Percentiles rank a stretch among this genome's conserved stretches.
Conservation (phyloP, 1,284 basidiomycete species). For the Sporisorium exsertum region DNA sequence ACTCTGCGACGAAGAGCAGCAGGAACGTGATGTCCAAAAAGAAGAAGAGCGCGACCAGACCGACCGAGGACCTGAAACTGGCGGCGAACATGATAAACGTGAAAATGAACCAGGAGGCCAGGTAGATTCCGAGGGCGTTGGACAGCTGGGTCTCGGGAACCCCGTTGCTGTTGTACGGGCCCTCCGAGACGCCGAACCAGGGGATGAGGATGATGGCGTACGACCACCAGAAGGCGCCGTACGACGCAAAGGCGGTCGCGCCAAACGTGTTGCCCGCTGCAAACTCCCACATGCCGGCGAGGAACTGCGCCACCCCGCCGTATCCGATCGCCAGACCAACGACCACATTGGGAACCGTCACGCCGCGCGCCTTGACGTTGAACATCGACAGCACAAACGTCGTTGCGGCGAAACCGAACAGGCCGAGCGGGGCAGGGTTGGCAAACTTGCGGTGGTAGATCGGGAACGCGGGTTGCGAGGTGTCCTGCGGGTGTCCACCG, state of each 20-base stretch:
- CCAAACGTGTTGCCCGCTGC: constrained; percentile 77
- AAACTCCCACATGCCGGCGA: constrained; percentile 76
- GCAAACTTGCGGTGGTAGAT: constrained; percentile 70
- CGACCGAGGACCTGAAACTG: constrained; percentile 58
- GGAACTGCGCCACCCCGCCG: constrained; percentile 81
- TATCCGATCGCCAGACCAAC: constrained; percentile 62
- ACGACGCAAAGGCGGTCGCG: constrained; percentile 73
- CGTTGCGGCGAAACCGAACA: constrained; percentile 70
- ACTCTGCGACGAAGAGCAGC: constrained; percentile 65
- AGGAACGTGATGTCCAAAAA: constrained; percentile 76
- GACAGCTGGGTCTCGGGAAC: constrained; percentile 45
- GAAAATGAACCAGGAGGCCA: constrained; percentile 66
- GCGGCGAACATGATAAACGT: constrained; percentile 59
- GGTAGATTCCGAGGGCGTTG: constrained; percentile 55
- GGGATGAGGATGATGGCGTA: constrained; percentile 64
- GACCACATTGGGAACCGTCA: constrained; percentile 57
- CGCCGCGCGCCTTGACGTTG: constrained; percentile 64
- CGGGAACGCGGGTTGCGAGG: constrained; percentile 69
- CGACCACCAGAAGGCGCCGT: constrained; percentile 65
- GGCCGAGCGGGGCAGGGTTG: constrained; percentile 74
- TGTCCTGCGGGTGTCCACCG: constrained; percentile 71
- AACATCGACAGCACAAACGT: constrained; percentile 73
- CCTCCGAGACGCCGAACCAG: constrained; percentile 54
- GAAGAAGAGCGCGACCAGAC: constrained; percentile 76
- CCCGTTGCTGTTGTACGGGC: constrained; percentile 25